phyloP scores from a whole-genome alignment of 441 rosid genomes.

The Erysimum pusillum region DNA sequence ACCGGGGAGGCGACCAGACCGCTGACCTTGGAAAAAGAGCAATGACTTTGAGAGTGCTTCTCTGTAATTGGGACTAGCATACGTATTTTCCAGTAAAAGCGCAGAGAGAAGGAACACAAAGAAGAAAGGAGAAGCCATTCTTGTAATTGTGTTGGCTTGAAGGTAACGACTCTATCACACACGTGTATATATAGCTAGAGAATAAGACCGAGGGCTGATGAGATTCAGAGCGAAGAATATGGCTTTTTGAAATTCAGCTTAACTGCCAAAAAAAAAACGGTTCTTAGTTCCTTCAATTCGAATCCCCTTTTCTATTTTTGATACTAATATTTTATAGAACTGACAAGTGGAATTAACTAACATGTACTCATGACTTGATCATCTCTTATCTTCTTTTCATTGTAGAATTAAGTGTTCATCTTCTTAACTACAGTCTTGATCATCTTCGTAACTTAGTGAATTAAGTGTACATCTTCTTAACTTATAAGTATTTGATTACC shows the following conservation, averaged over 20 bases:
- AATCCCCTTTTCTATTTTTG: background rate
- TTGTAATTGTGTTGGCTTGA: constrained; percentile 13
- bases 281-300: constrained; percentile 8
- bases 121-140: constrained; percentile 43
- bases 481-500: background rate
- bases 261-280: constrained; percentile 23
- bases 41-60: constrained; percentile 86
- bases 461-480: background rate
- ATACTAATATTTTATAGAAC: background rate
- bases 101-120: constrained; percentile 45
- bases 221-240: constrained; percentile 34
- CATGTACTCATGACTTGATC: constrained; percentile 15
- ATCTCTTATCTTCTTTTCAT: background rate
- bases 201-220: background rate
- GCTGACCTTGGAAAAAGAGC: constrained; percentile 89
- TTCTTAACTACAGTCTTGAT: background rate
- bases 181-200: constrained; percentile 13
- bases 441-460: background rate
- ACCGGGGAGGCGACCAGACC: constrained; percentile 78
- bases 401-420: constrained; percentile 3
- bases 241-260: constrained; percentile 40
- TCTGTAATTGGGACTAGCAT: constrained; percentile 73
- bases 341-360: background rate
- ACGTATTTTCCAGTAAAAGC: constrained; percentile 29
- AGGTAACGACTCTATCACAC: background rate